Evolutionary conservation across 768 basidiomycete genomes (phyloP).

Genomic region (Strobilomyces dryophilus): DNA sequence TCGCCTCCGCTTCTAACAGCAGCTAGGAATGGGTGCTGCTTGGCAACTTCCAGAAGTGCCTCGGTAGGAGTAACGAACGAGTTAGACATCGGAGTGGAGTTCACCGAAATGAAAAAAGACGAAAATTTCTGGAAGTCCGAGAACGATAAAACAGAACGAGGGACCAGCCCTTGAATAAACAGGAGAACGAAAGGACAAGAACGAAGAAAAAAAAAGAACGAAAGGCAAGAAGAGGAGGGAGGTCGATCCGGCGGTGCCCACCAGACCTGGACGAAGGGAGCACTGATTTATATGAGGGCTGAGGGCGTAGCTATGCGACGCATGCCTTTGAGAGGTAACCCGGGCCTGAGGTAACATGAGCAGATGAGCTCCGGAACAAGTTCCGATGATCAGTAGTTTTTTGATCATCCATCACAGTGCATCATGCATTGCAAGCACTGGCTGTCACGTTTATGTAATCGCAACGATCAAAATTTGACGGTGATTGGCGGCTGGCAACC

Average conservation of each 20-base stretch:
- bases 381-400: neutral
- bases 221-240: neutral
- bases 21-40: slow-evolving; percentile 22
- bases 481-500: neutral
- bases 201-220: too few relatives aligned
- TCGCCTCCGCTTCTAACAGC: slow-evolving; percentile 11
- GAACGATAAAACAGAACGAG: neutral
- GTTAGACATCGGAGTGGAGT: slow-evolving; percentile 4
- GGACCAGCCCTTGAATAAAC: slow-evolving; percentile 15
- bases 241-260: slow-evolving; percentile 9
- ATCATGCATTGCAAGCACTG: too few relatives aligned
- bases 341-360: neutral
- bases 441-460: too few relatives aligned
- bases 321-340: neutral
- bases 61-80: slow-evolving; percentile 26
- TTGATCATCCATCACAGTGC: too few relatives aligned
- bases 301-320: neutral
- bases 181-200: slow-evolving; percentile 6
- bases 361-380: slow-evolving; percentile 2
- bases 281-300: slow-evolving; percentile 16
- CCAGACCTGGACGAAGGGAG: neutral
- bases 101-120: slow-evolving; percentile 5
- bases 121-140: neutral
- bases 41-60: slow-evolving; percentile 30
- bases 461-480: too few relatives aligned